These are phyloP conservation scores for Sedum album DNA, from an alignment of 164 flowering plant genomes.

Conservation along the genomic window DNA sequence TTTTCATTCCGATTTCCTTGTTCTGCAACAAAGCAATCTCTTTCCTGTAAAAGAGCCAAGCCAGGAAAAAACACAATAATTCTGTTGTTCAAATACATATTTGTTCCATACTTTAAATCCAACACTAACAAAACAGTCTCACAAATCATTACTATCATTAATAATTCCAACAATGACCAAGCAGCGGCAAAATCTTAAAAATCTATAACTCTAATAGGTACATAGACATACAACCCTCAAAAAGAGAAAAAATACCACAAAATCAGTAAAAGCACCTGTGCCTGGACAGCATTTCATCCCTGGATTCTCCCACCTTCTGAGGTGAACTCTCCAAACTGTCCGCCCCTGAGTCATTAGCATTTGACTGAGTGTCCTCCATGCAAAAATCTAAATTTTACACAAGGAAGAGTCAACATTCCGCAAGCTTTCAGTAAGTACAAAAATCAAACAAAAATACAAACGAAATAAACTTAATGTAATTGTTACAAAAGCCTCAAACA, in stretches of 20 bases:
- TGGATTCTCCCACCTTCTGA: conserved; percentile 38
- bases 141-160: neutral
- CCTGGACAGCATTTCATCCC: conserved; percentile 69
- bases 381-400: neutral
- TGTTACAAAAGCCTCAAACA: too few species aligned
- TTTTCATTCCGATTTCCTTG: conserved; percentile 61
- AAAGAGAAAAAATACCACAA: neutral
- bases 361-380: conserved; percentile 21
- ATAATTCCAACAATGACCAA: neutral
- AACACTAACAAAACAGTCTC: neutral
- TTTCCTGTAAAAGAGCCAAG: conserved; percentile 36
- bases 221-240: neutral
- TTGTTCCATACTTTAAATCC: neutral
- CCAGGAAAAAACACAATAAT: neutral
- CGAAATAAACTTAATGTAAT: too few species aligned
- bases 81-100: neutral
- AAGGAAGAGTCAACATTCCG: neutral
- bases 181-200: neutral
- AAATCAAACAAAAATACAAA: neutral
- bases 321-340: conserved; percentile 17
- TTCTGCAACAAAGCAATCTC: conserved; percentile 66
- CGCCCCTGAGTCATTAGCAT: conserved; percentile 16
- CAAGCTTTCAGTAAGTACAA: neutral
- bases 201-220: neutral
- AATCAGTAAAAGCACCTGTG: conserved; percentile 37